phyloP scores from a whole-genome alignment of 352 stramenopile species.

The Phytophthora meadii region DNA sequence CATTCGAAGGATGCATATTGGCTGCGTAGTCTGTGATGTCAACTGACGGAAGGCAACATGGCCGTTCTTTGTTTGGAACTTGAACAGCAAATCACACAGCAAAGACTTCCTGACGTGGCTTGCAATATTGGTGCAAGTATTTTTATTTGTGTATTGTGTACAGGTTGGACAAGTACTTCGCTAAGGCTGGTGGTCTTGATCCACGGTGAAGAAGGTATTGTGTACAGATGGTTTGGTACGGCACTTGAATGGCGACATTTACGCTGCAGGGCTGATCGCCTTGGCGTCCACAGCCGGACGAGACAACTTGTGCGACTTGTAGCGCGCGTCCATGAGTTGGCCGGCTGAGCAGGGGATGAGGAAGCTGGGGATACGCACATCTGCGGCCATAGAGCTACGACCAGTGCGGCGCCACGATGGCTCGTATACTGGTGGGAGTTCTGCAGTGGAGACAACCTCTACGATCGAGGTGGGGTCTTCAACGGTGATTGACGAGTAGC shows the following conservation, averaged over 20 bases:
- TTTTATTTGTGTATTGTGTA: too few species aligned
- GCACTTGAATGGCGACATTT: not conserved
- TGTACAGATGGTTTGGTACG: conserved; percentile 19
- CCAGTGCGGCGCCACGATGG: conserved; percentile 30
- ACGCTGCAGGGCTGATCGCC: conserved; percentile 25
- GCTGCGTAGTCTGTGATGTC: conserved; percentile 11
- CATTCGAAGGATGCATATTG: conserved; percentile 17
- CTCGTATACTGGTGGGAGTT: conserved; percentile 18
- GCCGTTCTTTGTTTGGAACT: conserved; percentile 14
- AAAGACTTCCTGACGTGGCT: not conserved
- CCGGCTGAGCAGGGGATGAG: conserved; percentile 63
- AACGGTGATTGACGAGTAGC: conserved; percentile 2
- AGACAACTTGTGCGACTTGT: conserved; percentile 39
- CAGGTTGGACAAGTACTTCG: too few species aligned
- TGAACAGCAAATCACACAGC: conserved; percentile 15
- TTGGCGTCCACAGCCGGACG: not conserved
- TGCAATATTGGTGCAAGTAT: not conserved
- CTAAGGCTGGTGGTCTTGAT: too few species aligned
- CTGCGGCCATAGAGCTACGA: conserved; percentile 38
- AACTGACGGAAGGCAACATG: conserved; percentile 11
- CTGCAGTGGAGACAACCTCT: not conserved
- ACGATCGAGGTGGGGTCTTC: conserved; percentile 1
- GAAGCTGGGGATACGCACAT: conserved; percentile 64
- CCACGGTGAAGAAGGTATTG: conserved; percentile 1
- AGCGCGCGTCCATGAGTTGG: conserved; percentile 65